These are phyloP conservation scores for Effrenium voratum DNA, from an alignment of 73 alveolate species.

Conservation along the genomic window DNA sequence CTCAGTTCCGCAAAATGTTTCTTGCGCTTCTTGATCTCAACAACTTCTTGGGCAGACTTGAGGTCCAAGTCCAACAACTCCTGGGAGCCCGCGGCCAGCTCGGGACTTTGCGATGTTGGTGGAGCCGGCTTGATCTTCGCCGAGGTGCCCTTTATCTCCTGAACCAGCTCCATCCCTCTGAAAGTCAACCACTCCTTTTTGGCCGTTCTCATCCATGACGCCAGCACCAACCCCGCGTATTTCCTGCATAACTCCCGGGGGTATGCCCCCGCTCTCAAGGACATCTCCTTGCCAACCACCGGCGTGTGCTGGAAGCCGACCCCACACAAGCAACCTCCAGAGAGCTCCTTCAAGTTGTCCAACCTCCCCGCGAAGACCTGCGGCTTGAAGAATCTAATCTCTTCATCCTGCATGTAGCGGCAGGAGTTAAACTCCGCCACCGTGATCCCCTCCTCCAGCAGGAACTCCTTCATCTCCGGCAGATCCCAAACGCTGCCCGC, in stretches of 20 bases:
- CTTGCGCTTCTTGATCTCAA: neutral
- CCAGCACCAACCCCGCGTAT: neutral
- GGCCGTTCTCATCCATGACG: neutral
- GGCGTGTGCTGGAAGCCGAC: too few relatives aligned
- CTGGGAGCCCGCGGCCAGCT: neutral
- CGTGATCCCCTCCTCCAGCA: neutral
- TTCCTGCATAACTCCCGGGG: neutral
- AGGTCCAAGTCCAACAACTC: neutral
- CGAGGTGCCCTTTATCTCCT: neutral
- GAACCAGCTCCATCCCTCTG: neutral
- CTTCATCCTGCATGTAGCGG: neutral
- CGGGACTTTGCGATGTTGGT: neutral
- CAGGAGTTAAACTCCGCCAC: neutral
- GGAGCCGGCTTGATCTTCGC: neutral
- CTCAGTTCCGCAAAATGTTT: neutral
- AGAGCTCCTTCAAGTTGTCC: too few relatives aligned
- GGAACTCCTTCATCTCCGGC: neutral
- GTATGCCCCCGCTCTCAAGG: neutral
- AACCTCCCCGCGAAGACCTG: neutral
- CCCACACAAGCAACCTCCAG: too few relatives aligned
- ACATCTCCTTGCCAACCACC: too few relatives aligned
- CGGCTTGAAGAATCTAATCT: neutral
- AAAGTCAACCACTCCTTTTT: conserved; percentile 2
- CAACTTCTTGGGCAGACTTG: neutral
- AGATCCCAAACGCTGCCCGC: neutral